phyloP scores from a whole-genome alignment of 768 basidiomycete species.

The Russula sp. region DNA sequence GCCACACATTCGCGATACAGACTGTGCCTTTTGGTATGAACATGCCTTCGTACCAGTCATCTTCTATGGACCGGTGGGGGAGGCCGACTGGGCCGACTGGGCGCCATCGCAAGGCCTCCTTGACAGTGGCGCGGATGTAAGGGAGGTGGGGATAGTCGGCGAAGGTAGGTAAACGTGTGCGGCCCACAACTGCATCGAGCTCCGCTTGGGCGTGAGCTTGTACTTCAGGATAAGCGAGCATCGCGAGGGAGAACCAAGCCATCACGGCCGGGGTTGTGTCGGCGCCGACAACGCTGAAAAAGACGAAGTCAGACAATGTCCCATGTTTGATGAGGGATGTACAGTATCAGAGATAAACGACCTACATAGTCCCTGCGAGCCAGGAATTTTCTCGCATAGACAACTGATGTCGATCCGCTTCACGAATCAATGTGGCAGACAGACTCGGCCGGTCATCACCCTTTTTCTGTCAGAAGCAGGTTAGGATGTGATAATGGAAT shows the following conservation, averaged over 20 bases:
- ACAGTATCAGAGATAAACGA: slow-evolving; percentile 13
- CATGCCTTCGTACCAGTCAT: slow-evolving; percentile 30
- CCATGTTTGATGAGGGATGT: not conserved
- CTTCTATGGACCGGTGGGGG: slow-evolving; percentile 29
- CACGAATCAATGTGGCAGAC: slow-evolving; percentile 20
- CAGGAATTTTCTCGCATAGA: slow-evolving; percentile 27
- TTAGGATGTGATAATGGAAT: not conserved
- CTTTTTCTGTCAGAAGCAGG: not conserved
- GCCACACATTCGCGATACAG: slow-evolving; percentile 30
- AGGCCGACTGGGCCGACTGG: slow-evolving; percentile 28
- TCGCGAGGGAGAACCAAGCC: slow-evolving; percentile 29
- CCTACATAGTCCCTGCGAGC: slow-evolving; percentile 32
- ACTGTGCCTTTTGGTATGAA: slow-evolving; percentile 29
- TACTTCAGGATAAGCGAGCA: slow-evolving; percentile 28
- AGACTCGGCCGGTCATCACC: slow-evolving; percentile 26
- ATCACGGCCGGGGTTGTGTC: slow-evolving; percentile 29
- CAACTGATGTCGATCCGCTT: slow-evolving; percentile 15
- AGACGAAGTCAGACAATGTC: not conserved
- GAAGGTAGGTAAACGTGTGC: slow-evolving; percentile 26
- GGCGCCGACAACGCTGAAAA: slow-evolving; percentile 26
- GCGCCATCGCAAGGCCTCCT: slow-evolving; percentile 29
- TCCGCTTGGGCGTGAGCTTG: slow-evolving; percentile 27
- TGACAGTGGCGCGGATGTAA: slow-evolving; percentile 30
- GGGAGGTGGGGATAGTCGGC: slow-evolving; percentile 26
- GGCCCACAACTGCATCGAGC: slow-evolving; percentile 28